Conservation (phyloP, 768 basidiomycete genomes). For the Suillus brevipes region DNA sequence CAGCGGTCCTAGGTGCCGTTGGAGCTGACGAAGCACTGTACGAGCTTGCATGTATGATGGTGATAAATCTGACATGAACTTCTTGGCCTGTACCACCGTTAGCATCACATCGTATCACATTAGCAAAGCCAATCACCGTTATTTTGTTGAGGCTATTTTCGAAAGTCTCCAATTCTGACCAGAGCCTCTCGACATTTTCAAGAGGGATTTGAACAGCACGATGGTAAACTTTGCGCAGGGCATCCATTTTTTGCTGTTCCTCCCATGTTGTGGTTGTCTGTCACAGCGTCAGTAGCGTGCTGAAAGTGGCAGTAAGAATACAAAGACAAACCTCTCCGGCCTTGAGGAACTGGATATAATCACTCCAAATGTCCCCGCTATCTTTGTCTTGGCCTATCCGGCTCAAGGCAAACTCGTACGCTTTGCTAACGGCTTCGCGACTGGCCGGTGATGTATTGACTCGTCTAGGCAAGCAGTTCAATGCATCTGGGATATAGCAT, state of each 20-base stretch:
- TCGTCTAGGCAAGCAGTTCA: conserved; percentile 46
- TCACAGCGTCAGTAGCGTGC: conserved; percentile 9
- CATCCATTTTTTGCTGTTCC: conserved; percentile 93
- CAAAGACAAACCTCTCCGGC: conserved; percentile 67
- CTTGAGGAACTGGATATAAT: conserved; percentile 89
- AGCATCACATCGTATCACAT: conserved; percentile 8
- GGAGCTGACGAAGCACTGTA: conserved; percentile 80
- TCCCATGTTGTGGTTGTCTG: conserved; percentile 88
- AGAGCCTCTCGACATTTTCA: conserved; percentile 88
- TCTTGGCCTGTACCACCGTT: conserved; percentile 68
- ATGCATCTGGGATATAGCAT: conserved; percentile 10
- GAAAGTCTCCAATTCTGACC: conserved; percentile 92
- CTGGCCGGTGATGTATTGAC: conserved; percentile 65
- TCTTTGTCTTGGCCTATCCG: conserved; percentile 92
- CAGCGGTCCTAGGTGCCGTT: conserved; percentile 64
- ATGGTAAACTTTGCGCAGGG: conserved; percentile 87
- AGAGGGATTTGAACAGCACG: conserved; percentile 93
- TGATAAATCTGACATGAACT: conserved; percentile 91
- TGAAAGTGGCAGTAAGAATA: conserved; percentile 6
- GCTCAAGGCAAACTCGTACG: conserved; percentile 91
- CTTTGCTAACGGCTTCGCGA: conserved; percentile 78
- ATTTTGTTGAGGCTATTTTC: conserved; percentile 88
- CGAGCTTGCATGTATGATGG: conserved; percentile 95
- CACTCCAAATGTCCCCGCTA: conserved; percentile 89
- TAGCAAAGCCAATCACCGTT: conserved; percentile 48